Evolutionary conservation across 2,329 filamentous ascomycete species (phyloP).

Genomic region (Fusarium buharicum): DNA sequence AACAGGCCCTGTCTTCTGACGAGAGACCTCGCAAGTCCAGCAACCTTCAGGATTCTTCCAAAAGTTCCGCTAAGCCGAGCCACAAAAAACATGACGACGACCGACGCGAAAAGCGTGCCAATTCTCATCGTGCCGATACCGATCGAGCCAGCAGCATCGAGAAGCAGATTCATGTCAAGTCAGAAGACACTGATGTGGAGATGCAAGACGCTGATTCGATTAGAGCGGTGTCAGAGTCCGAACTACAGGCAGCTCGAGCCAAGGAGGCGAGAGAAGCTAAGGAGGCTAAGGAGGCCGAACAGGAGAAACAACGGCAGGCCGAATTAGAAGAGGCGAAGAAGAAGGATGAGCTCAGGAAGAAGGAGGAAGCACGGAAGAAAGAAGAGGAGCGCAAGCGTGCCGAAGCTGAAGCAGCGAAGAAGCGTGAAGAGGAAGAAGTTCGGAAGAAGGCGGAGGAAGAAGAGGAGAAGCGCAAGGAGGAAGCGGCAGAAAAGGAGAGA

Average conservation of each 20-base stretch:
- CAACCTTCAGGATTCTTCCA: constrained; percentile 55
- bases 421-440: constrained; percentile 40
- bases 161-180: constrained; percentile 66
- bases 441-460: constrained; percentile 48
- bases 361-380: constrained; percentile 51
- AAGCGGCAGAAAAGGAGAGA: constrained; percentile 48
- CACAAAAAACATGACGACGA: constrained; percentile 58
- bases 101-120: constrained; percentile 52
- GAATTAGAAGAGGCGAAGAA: constrained; percentile 50
- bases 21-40: constrained; percentile 57
- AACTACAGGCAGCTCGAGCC: constrained; percentile 53
- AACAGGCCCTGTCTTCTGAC: constrained; percentile 58
- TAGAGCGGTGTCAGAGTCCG: constrained; percentile 43
- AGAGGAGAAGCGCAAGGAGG: constrained; percentile 49
- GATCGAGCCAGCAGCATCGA: constrained; percentile 56
- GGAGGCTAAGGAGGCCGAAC: constrained; percentile 35
- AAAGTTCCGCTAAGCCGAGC: constrained; percentile 47
- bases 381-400: constrained; percentile 48
- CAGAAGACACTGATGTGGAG: constrained; percentile 65
- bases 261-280: constrained; percentile 38
- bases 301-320: constrained; percentile 41
- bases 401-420: constrained; percentile 46
- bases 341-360: constrained; percentile 51
- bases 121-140: constrained; percentile 56
- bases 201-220: constrained; percentile 61